Evolutionary conservation across 2,329 filamentous ascomycete species (phyloP).

Genomic region (Neonectria coccinea): DNA sequence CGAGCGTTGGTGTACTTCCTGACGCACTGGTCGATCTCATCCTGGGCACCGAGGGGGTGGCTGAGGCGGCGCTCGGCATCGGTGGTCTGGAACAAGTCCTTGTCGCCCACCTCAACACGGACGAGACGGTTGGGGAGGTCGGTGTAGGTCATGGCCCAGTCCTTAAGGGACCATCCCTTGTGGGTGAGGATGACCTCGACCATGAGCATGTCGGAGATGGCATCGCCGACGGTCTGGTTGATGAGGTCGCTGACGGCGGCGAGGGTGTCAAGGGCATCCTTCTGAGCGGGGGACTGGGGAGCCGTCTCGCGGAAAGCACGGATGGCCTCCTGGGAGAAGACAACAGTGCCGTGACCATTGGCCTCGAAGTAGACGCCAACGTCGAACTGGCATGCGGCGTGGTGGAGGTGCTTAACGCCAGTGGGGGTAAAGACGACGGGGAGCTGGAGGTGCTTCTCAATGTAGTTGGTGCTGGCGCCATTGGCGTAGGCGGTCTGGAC

Average conservation of each 20-base stretch:
- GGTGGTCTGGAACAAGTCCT: slow-evolving; percentile 89
- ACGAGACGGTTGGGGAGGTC: slow-evolving; percentile 97
- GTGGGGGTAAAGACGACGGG: slow-evolving; percentile 94
- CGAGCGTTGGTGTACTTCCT: slow-evolving; percentile 91
- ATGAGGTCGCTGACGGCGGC: slow-evolving; percentile 88
- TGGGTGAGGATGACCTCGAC: slow-evolving; percentile 96
- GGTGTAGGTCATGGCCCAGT: slow-evolving; percentile 93
- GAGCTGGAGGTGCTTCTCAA: slow-evolving; percentile 86
- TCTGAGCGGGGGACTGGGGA: slow-evolving; percentile 91
- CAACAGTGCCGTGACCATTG: slow-evolving; percentile 95
- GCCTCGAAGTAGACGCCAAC: slow-evolving; percentile 99
- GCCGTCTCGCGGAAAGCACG: slow-evolving; percentile 81
- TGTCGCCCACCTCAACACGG: slow-evolving; percentile 88
- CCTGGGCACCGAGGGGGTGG: slow-evolving; percentile 82
- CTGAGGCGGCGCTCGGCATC: slow-evolving; percentile 92
- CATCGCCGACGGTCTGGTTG: slow-evolving; percentile 98
- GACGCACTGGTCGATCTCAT: slow-evolving; percentile 87
- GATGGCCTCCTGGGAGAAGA: slow-evolving; percentile 89
- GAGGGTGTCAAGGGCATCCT: slow-evolving; percentile 87
- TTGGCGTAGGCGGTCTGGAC: slow-evolving; percentile 99
- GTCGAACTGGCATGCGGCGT: slow-evolving; percentile 94
- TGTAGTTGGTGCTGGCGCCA: slow-evolving; percentile 91
- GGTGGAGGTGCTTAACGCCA: slow-evolving; percentile 97
- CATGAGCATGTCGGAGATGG: slow-evolving; percentile 93
- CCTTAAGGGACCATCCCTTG: slow-evolving; percentile 88